Evolutionary conservation across 352 stramenopile genomes (phyloP).

Genomic region (Pythium apleroticum): DNA sequence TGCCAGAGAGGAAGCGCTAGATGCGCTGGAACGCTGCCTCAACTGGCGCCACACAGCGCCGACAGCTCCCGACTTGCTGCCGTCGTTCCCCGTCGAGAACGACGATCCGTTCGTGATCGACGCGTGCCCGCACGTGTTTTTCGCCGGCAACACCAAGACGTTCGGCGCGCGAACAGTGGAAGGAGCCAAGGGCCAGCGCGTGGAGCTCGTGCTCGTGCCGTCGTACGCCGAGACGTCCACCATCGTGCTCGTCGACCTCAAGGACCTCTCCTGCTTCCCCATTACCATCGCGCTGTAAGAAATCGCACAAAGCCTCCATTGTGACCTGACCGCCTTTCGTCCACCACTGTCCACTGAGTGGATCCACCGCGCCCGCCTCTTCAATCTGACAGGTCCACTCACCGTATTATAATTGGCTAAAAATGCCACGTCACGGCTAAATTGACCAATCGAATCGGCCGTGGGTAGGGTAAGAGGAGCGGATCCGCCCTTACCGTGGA

Average conservation of each 20-base stretch:
- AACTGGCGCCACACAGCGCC: constrained; percentile 91
- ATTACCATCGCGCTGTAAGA: constrained; percentile 44
- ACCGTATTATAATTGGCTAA: neutral
- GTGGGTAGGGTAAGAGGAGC: neutral
- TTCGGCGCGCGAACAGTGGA: constrained; percentile 84
- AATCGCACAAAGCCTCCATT: neutral
- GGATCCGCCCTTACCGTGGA: neutral
- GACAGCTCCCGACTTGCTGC: constrained; percentile 90
- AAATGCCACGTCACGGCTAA: neutral
- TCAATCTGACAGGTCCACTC: neutral
- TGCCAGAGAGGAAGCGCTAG: constrained; percentile 33
- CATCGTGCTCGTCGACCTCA: constrained; percentile 92
- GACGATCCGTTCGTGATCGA: constrained; percentile 93
- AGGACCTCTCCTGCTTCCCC: constrained; percentile 69
- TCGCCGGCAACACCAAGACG: constrained; percentile 88
- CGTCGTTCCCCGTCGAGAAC: constrained; percentile 90
- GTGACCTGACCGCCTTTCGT: neutral
- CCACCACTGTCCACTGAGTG: neutral
- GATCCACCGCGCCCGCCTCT: neutral
- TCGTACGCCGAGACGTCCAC: constrained; percentile 87
- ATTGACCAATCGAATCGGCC: neutral
- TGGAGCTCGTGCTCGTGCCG: constrained; percentile 89
- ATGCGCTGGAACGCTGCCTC: constrained; percentile 73
- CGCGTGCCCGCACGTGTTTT: constrained; percentile 88
- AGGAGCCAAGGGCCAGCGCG: constrained; percentile 44